A percentile compares a stretch with the other conserved stretches of the same genome.
Evolutionary conservation across 2,329 filamentous ascomycete genomes (phyloP).

Genomic region (Beauveria sp.): DNA sequence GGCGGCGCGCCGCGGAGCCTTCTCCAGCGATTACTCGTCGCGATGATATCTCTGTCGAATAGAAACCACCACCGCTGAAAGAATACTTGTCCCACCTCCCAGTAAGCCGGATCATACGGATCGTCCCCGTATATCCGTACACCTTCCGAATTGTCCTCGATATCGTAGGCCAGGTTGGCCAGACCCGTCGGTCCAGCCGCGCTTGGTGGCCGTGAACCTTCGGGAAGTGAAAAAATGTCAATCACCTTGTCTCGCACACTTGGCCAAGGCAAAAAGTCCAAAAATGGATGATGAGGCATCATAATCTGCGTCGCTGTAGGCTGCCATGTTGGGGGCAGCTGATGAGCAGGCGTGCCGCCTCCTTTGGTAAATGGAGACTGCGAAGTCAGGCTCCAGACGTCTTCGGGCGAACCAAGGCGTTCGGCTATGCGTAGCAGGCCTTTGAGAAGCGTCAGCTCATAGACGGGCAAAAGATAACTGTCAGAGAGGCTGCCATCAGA

Average conservation of each 20-base stretch:
- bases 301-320: conserved; percentile 42
- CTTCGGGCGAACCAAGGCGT: conserved; percentile 33
- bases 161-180: conserved; percentile 45
- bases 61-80: conserved; percentile 56
- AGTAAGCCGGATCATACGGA: conserved; percentile 38
- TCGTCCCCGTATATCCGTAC: conserved; percentile 41
- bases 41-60: conserved; percentile 45
- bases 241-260: conserved; percentile 44
- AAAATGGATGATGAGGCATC: conserved; percentile 47
- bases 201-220: conserved; percentile 36
- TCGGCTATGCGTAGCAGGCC: conserved; percentile 39
- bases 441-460: conserved; percentile 40
- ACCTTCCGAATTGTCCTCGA: conserved; percentile 48
- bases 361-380: conserved; percentile 38
- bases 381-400: conserved; percentile 38
- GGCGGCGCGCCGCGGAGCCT: conserved; percentile 35
- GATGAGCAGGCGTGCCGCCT: conserved; percentile 22
- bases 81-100: conserved; percentile 52
- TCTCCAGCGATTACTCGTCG: conserved; percentile 45
- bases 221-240: conserved; percentile 41
- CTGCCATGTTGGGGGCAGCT: conserved; percentile 39
- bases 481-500: conserved; percentile 30
- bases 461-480: conserved; percentile 39
- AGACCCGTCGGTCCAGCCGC: conserved; percentile 40
- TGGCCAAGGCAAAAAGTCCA: conserved; percentile 54